Percentiles rank a stretch among this genome's conserved stretches.
Conservation (phyloP, 2,329 filamentous ascomycete species). For the Nothopassalora personata region DNA sequence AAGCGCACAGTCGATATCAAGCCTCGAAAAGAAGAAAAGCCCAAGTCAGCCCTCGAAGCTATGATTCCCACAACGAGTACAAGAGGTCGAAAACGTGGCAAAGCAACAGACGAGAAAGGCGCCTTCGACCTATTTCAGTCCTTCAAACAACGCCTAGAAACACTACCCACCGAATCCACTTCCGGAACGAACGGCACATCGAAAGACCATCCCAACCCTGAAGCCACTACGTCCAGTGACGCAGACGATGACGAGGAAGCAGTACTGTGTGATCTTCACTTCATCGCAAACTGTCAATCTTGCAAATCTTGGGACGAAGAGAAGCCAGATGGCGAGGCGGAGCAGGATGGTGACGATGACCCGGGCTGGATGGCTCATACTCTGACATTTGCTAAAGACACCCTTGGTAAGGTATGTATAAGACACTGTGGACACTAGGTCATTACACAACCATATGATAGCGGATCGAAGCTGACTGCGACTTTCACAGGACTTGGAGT, state of each 20-base stretch:
- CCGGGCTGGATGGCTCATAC: constrained; percentile 81
- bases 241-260: constrained; percentile 61
- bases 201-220: constrained; percentile 7
- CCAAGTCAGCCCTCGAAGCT: constrained; percentile 63
- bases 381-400: constrained; percentile 82
- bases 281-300: constrained; percentile 91
- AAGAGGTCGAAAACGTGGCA: constrained; percentile 63
- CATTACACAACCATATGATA: too few species aligned
- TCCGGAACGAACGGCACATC: constrained; percentile 2
- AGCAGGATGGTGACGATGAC: constrained; percentile 47
- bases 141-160: constrained; percentile 72
- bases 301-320: constrained; percentile 78
- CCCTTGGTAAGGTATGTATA: constrained; percentile 61
- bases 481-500: constrained; percentile 59
- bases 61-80: constrained; percentile 70
- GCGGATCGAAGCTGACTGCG: too few species aligned
- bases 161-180: constrained; percentile 19
- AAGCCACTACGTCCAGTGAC: constrained; percentile 19
- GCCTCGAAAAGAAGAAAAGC: constrained; percentile 47
- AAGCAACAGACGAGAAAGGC: constrained; percentile 47
- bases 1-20: constrained; percentile 50
- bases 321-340: constrained; percentile 51
- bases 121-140: constrained; percentile 67
- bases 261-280: constrained; percentile 83
- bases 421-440: too few species aligned